phyloP scores from a whole-genome alignment of 2,329 filamentous ascomycete genomes.

The Trichophaea hybrida region DNA sequence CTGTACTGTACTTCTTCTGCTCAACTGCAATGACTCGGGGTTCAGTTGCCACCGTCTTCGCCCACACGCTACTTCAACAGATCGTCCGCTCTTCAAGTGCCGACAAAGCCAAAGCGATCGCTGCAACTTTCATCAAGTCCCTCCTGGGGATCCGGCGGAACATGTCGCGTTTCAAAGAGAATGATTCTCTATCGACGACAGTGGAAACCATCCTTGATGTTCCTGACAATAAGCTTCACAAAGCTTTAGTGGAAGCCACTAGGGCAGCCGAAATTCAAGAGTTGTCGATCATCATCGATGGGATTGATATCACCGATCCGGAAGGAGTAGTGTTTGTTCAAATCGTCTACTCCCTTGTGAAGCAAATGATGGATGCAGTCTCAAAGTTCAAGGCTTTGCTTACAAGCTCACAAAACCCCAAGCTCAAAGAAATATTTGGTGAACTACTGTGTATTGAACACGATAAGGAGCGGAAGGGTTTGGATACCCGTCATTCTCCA shows the following conservation, averaged over 20 bases:
- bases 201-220: not conserved
- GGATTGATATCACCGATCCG: not conserved
- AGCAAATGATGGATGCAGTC: not conserved
- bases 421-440: not conserved
- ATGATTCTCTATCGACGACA: not conserved
- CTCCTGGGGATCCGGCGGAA: not conserved
- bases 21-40: not conserved
- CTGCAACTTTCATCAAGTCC: not conserved
- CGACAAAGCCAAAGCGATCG: not conserved
- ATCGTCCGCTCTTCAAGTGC: not conserved
- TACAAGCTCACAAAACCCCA: not conserved
- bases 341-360: not conserved
- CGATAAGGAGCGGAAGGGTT: conserved; percentile 2
- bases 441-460: not conserved
- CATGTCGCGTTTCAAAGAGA: not conserved
- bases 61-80: not conserved
- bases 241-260: not conserved
- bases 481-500: not conserved
- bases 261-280: not conserved
- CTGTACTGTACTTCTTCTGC: not conserved
- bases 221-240: not conserved
- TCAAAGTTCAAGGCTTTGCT: not conserved
- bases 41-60: not conserved
- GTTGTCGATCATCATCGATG: not conserved
- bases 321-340: not conserved